phyloP scores from a whole-genome alignment of 768 basidiomycete genomes.

The Punctularia strigosozonata region DNA sequence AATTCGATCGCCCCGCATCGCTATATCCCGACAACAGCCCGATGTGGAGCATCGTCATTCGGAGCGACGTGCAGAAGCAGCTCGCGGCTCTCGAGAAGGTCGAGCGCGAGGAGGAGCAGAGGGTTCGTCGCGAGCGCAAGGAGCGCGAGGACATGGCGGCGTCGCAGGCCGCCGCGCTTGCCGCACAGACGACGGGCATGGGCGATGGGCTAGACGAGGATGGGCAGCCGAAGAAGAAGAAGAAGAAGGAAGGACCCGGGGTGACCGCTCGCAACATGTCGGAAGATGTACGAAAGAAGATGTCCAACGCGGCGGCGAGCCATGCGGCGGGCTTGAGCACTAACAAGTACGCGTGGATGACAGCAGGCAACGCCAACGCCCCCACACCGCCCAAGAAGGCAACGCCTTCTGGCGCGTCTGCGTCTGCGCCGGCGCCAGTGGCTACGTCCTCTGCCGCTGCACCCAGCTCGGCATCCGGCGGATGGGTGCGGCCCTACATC shows the following conservation, averaged over 20 bases:
- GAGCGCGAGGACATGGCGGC: slow-evolving; percentile 64
- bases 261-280: slow-evolving; percentile 84
- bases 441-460: slow-evolving; percentile 15
- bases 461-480: slow-evolving; percentile 15
- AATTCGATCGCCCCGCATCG: slow-evolving; percentile 57
- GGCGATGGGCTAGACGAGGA: slow-evolving; percentile 23
- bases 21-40: slow-evolving; percentile 55
- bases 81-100: slow-evolving; percentile 61
- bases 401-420: slow-evolving; percentile 21
- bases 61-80: slow-evolving; percentile 74
- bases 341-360: slow-evolving; percentile 87
- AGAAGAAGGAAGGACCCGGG: slow-evolving; percentile 75
- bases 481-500: slow-evolving; percentile 56
- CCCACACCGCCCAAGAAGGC: slow-evolving; percentile 22
- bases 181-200: slow-evolving; percentile 38
- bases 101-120: slow-evolving; percentile 78
- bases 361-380: slow-evolving; percentile 38
- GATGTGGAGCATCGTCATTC: slow-evolving; percentile 75
- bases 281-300: slow-evolving; percentile 84
- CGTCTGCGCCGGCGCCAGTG: slow-evolving; percentile 16
- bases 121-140: slow-evolving; percentile 63
- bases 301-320: slow-evolving; percentile 82
- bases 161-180: slow-evolving; percentile 52
- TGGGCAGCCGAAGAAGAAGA: slow-evolving; percentile 61
- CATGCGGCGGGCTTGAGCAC: slow-evolving; percentile 74